A percentile compares a stretch with the other conserved stretches of the same genome.
Evolutionary conservation across 306 rosid genomes (phyloP).

Genomic region (Chamaecrista fasciculata): DNA sequence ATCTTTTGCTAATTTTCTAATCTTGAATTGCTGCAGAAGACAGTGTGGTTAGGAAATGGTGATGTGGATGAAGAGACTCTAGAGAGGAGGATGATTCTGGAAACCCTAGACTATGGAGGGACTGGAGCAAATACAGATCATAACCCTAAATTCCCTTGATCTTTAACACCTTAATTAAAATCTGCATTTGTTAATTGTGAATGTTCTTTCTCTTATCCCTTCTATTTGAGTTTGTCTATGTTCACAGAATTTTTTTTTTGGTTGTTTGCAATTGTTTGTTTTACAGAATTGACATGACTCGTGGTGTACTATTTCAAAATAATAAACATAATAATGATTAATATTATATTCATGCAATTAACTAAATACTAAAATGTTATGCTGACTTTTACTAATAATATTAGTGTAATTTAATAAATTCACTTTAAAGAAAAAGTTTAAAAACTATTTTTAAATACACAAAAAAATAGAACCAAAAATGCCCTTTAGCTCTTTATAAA

Average conservation of each 20-base stretch:
- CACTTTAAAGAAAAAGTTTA: no score
- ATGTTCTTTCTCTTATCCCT: not conserved
- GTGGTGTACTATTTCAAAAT: not conserved
- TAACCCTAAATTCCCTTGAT: conserved; percentile 37
- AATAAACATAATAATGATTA: no score
- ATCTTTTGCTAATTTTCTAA: no score
- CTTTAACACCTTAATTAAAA: not conserved
- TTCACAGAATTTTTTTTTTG: not conserved
- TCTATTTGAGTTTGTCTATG: not conserved
- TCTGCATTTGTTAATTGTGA: not conserved
- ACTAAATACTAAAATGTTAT: no score
- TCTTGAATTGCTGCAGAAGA: not conserved
- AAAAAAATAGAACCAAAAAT: no score
- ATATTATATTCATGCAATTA: no score
- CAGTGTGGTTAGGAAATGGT: conserved; percentile 20
- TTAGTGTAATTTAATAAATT: conserved; percentile 12
- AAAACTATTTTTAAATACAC: no score
- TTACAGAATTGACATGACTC: no score
- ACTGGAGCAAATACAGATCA: conserved; percentile 37
- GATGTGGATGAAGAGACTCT: conserved; percentile 21
- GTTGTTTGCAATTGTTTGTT: no score
- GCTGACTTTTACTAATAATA: no score
- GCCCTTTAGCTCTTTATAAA: no score
- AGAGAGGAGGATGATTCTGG: conserved; percentile 36
- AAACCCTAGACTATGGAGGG: conserved; percentile 32